A percentile compares a stretch with the other conserved stretches of the same genome.
These are phyloP conservation scores for Forsythia viridissima DNA, from an alignment of 257 asterid genomes.

Conservation along the genomic window DNA sequence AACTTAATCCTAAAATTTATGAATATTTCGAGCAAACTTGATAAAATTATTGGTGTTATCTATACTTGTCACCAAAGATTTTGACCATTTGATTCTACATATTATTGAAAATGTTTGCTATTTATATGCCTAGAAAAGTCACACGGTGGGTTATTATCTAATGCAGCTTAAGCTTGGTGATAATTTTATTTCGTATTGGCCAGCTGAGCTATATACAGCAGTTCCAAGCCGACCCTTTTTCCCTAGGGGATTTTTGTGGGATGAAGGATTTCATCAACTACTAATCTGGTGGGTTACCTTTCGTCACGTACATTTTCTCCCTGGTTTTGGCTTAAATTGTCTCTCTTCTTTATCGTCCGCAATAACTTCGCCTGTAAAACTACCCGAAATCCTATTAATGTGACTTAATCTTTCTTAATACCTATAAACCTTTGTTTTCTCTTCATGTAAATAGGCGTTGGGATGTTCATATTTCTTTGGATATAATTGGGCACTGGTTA, in stretches of 20 bases:
- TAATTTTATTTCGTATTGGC: constrained; percentile 78
- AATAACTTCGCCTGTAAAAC: background rate
- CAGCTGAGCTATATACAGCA: constrained; percentile 95
- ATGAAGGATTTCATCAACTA: constrained; percentile 99
- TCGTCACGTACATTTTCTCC: constrained; percentile 5
- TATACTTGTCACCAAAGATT: background rate
- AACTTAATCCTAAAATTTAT: background rate
- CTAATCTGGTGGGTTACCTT: constrained; percentile 69
- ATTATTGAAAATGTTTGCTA: constrained; percentile 9
- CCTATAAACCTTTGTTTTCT: constrained; percentile 12
- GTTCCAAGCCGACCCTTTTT: constrained; percentile 99
- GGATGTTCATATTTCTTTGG: constrained; percentile 87
- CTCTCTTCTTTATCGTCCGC: background rate
- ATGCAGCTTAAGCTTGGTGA: constrained; percentile 67
- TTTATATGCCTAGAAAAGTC: constrained; percentile 47
- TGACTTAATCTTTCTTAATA: constrained; percentile 1
- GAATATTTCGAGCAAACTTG: background rate
- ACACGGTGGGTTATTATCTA: constrained; percentile 36
- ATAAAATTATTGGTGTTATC: background rate
- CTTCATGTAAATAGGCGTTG: constrained; percentile 73
- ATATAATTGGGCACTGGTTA: constrained; percentile 94
- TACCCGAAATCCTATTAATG: background rate
- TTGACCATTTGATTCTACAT: background rate
- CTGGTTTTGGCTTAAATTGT: background rate
- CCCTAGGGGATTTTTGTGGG: constrained; percentile 99